These are phyloP conservation scores for Candida glaebosa DNA, from an alignment of 805 yeast genomes.

Conservation along the genomic window DNA sequence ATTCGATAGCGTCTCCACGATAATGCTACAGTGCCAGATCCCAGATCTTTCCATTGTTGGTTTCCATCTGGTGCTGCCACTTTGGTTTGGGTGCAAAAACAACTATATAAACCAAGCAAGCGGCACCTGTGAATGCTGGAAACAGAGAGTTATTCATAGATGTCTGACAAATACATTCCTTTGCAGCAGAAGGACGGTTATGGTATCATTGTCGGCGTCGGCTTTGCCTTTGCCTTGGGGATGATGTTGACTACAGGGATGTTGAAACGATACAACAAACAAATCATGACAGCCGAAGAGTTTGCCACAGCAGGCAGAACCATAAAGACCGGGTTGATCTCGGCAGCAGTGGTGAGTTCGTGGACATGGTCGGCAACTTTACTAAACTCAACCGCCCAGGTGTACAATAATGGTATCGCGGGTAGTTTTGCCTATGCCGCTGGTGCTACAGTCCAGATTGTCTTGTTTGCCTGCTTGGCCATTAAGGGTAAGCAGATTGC, in stretches of 20 bases:
- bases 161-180: conserved; percentile 17
- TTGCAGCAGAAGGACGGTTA: conserved; percentile 81
- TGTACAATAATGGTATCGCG: conserved; percentile 68
- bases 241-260: conserved; percentile 75
- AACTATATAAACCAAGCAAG: no score
- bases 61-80: not conserved
- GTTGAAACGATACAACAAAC: conserved; percentile 75
- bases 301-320: conserved; percentile 91
- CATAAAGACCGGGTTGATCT: conserved; percentile 78
- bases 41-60: not conserved
- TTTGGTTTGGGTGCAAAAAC: not conserved
- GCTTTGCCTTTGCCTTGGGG: conserved; percentile 70
- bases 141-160: no score
- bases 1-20: not conserved
- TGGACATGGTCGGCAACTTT: conserved; percentile 73
- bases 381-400: conserved; percentile 58
- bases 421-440: conserved; percentile 86
- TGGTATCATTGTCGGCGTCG: conserved; percentile 86
- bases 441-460: conserved; percentile 88
- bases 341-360: conserved; percentile 87
- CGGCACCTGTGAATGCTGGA: no score
- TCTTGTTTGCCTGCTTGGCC: conserved; percentile 81
- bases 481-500: conserved; percentile 86
- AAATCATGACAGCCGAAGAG: conserved; percentile 88
- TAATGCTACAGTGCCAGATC: not conserved